Evolutionary conservation across 2,329 filamentous ascomycete species (phyloP).

Genomic region (Fusarium verrucosum): DNA sequence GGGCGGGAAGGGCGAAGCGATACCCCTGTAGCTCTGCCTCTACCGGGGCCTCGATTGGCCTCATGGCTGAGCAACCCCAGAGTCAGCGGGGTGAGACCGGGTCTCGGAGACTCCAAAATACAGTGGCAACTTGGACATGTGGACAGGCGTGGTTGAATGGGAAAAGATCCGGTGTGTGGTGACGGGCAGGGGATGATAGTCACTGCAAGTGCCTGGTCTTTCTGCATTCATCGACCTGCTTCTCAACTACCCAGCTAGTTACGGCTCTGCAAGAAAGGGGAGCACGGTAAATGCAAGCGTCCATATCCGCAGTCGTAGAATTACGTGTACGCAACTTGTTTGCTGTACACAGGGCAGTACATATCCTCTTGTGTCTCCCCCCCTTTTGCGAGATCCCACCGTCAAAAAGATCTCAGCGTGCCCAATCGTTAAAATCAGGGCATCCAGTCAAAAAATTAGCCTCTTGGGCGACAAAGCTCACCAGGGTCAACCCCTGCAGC

Average conservation of each 20-base stretch:
- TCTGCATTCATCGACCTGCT: too few species aligned
- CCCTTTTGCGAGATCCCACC: conserved; percentile 2
- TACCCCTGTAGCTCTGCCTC: conserved; percentile 11
- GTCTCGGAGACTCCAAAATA: conserved; percentile 3
- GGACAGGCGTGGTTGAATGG: conserved; percentile 37
- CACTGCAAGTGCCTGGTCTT: conserved; percentile 25
- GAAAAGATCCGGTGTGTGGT: conserved; percentile 9
- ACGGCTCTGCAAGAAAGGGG: conserved; percentile 25
- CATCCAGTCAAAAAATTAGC: conserved; percentile 35
- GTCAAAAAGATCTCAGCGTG: conserved; percentile 1
- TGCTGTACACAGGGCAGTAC: neutral
- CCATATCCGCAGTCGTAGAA: conserved; percentile 21
- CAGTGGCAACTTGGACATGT: conserved; percentile 34
- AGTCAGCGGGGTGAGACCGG: conserved; percentile 23
- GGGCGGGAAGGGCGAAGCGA: too few species aligned
- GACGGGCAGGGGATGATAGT: conserved; percentile 12
- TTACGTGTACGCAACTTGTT: conserved; percentile 28
- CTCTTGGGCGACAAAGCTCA: conserved; percentile 10
- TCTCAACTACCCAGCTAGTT: too few species aligned
- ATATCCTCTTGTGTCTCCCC: neutral
- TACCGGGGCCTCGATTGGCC: conserved; percentile 29
- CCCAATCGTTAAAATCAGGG: conserved; percentile 38
- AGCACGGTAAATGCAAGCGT: conserved; percentile 25
- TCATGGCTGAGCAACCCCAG: conserved; percentile 1
- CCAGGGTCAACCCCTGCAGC: conserved; percentile 10